A percentile compares a stretch with the other conserved stretches of the same genome.
Conservation (phyloP, 2,329 filamentous ascomycete species). For the Pseudogymnoascus sp. region DNA sequence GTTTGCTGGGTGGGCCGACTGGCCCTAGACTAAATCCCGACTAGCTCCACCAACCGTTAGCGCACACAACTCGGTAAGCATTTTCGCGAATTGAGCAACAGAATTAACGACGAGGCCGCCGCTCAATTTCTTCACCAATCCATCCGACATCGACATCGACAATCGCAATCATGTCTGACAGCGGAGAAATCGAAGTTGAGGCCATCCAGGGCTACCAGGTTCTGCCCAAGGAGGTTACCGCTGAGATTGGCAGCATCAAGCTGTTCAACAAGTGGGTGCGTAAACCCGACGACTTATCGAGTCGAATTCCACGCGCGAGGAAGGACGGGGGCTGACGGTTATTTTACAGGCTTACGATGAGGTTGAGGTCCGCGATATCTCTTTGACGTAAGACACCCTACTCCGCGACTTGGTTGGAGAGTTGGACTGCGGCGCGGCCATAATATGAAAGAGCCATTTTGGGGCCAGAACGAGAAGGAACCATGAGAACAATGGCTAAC, state of each 20-base stretch:
- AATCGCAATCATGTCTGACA: constrained; percentile 75
- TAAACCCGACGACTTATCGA: constrained; percentile 9
- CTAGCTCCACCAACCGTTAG: neutral
- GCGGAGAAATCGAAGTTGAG: constrained; percentile 89
- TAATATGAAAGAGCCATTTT: neutral
- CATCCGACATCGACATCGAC: constrained; percentile 9
- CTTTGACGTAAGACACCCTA: constrained; percentile 76
- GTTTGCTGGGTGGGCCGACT: constrained; percentile 4
- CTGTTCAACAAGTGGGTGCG: constrained; percentile 85
- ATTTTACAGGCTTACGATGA: constrained; percentile 68
- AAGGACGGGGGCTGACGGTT: constrained; percentile 7
- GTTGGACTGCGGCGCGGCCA: neutral
- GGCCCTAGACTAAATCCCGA: constrained; percentile 4
- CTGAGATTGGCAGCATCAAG: constrained; percentile 88
- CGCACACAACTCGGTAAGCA: constrained; percentile 8
- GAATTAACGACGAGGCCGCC: constrained; percentile 8
- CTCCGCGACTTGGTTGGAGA: neutral
- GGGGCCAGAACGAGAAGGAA: constrained; percentile 1
- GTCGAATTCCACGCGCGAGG: constrained; percentile 3
- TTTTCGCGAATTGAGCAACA: constrained; percentile 9
- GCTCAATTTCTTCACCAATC: constrained; percentile 9
- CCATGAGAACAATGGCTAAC: constrained; percentile 23
- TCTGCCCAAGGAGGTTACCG: constrained; percentile 86
- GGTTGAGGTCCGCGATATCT: constrained; percentile 99
- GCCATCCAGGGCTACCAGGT: constrained; percentile 65